Percentiles rank a stretch among this genome's conserved stretches.
Evolutionary conservation across 208 protist genomes (phyloP).

Genomic region (Trypanosoma theileri): DNA sequence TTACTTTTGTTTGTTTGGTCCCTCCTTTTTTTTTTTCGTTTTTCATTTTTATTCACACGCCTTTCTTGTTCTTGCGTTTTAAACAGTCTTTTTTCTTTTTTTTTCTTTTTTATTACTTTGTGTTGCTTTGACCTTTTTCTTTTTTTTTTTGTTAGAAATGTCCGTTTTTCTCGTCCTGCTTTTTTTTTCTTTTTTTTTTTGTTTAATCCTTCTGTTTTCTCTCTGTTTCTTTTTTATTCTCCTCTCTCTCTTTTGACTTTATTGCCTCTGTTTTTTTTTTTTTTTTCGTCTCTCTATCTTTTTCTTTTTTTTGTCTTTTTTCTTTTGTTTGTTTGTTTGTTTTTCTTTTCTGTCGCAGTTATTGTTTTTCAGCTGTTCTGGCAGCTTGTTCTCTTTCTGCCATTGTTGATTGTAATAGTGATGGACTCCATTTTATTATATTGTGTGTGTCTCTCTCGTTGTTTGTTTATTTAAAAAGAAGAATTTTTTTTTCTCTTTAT

Average conservation of each 20-base stretch:
- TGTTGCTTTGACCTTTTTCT: not conserved
- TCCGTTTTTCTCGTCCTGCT: not conserved
- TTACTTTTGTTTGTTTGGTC: too few species aligned
- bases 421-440: too few species aligned
- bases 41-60: too few species aligned
- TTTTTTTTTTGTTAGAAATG: not conserved
- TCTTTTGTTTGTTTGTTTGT: not conserved
- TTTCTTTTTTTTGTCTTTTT: not conserved
- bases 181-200: constrained; percentile 8
- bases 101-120: constrained; percentile 11
- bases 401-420: too few species aligned
- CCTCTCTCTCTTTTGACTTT: constrained; percentile 7
- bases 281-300: not conserved
- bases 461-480: too few species aligned
- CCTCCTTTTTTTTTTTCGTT: too few species aligned
- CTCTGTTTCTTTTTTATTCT: constrained; percentile 1
- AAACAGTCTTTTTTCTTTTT: constrained; percentile 12
- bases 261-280: not conserved
- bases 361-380: too few species aligned
- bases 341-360: not conserved
- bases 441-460: too few species aligned
- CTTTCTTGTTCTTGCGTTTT: too few species aligned
- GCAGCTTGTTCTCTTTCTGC: too few species aligned
- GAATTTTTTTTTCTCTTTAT: not conserved
- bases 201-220: not conserved